These are phyloP conservation scores for Backusella parvicylindrica DNA, from an alignment of 192 early-diverging fungal genomes.

Conservation along the genomic window DNA sequence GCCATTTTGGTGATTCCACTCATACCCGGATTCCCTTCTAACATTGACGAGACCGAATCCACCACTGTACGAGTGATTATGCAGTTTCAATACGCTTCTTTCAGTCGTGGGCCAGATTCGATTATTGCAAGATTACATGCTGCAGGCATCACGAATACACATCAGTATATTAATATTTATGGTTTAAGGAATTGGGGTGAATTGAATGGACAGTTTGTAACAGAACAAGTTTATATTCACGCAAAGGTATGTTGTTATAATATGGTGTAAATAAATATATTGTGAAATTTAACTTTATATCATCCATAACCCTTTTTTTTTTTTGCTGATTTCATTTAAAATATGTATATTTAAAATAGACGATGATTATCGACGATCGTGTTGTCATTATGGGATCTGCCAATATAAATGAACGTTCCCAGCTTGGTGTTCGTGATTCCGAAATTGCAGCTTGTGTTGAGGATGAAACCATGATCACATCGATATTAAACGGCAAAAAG, in stretches of 20 bases:
- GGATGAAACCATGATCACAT: constrained; percentile 61
- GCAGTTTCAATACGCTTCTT: constrained; percentile 76
- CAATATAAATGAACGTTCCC: constrained; percentile 88
- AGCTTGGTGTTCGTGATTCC: constrained; percentile 75
- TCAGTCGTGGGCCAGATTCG: constrained; percentile 72
- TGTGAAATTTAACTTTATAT: no score
- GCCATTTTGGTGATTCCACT: constrained; percentile 76
- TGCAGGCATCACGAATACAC: constrained; percentile 47
- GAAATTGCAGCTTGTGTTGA: constrained; percentile 74
- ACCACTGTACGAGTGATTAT: constrained; percentile 74
- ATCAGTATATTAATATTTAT: constrained; percentile 72
- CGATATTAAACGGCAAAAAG: constrained; percentile 60
- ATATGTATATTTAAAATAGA: background rate
- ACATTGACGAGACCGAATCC: constrained; percentile 63
- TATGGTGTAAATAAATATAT: background rate
- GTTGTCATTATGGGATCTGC: constrained; percentile 81
- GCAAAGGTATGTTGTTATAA: constrained; percentile 54
- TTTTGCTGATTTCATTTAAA: constrained; percentile 2
- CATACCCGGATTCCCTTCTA: constrained; percentile 76
- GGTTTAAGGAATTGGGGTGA: constrained; percentile 74
- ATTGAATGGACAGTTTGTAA: constrained; percentile 52
- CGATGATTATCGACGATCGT: constrained; percentile 84
- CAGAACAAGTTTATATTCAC: constrained; percentile 87
- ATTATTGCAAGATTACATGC: constrained; percentile 56
- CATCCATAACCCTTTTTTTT: no score